Evolutionary conservation across 352 stramenopile species (phyloP).

Genomic region (Thalassiosira livingstoniorum): DNA sequence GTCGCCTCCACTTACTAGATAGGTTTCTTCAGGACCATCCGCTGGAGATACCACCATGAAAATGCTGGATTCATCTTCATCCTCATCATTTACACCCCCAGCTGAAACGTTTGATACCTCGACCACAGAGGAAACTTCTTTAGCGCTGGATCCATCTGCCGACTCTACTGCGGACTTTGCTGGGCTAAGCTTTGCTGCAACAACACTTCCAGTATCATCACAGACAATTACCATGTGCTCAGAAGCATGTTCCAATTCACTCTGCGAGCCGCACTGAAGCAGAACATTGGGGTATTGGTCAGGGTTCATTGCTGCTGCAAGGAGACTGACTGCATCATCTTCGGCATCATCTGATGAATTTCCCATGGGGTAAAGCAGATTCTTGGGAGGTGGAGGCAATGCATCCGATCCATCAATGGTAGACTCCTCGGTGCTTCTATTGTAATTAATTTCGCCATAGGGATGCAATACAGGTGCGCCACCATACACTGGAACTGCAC

Average conservation of each 20-base stretch:
- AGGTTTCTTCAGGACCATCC: constrained; percentile 30
- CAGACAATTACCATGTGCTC: no score
- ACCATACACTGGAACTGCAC: constrained; percentile 30
- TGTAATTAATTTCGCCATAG: constrained; percentile 56
- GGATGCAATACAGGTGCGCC: not conserved
- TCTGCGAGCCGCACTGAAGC: no score
- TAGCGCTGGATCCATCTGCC: not conserved
- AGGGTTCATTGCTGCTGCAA: constrained; percentile 39
- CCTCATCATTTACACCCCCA: not conserved
- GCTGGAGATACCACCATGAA: constrained; percentile 44
- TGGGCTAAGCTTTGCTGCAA: not conserved
- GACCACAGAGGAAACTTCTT: not conserved
- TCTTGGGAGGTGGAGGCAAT: constrained; percentile 31
- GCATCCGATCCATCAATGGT: constrained; percentile 30
- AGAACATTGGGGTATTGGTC: not conserved
- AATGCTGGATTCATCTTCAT: constrained; percentile 41
- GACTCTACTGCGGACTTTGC: not conserved
- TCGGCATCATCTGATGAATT: constrained; percentile 5
- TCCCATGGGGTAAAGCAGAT: not conserved
- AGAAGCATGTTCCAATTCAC: no score
- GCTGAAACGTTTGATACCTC: not conserved
- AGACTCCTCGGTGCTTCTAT: constrained; percentile 24
- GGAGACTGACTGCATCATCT: constrained; percentile 52
- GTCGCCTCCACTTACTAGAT: constrained; percentile 29
- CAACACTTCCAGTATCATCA: no score